Evolutionary conservation across 768 basidiomycete species (phyloP), one percentile per base, ranked within the genome.

Genomic region (Amanita rubescens): DNA sequence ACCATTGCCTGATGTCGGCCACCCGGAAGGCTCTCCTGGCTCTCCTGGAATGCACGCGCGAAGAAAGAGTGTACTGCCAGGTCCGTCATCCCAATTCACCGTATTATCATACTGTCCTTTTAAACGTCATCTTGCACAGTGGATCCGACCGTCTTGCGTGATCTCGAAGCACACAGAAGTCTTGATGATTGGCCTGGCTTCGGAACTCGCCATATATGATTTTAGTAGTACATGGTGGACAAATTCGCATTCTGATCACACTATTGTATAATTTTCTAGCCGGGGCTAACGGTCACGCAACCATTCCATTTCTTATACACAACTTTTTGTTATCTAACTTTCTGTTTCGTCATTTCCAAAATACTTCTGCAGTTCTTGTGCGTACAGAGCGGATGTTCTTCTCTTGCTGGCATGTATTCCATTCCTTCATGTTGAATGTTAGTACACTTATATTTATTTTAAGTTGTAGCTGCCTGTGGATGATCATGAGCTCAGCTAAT

Each of bases 11-110:
- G 85, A 85, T 60, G 72, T 84, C 50, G 79, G 77, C 54, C 67
- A 69, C 56, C 71, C 78, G 59, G 79, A 84, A 55, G 80, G 81
- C 61, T 79, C 80, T 43, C 74, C 81, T 27, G 68, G 75, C 58
- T 67, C 78, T 51, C 71, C 75, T 54, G 81, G 84, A 41, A 77
- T 93, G 51, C 95, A 99, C 70, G 82, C 94, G 32, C 84, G 95
- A 61, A 80, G 95, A 68, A 96, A 94, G 76, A 95, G 92, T 62
- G 94, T 95, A 44, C 76, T 97, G 57, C 94, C 93, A 72, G 87
- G 90, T 90, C 67, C 63, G 71, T 69, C 24, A 53, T 53, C 35
- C 54, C 54, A 48, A 33, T 54, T 49, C 25, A 39, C 45, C 59
- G 60, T 49, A 56, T 60, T 44, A 41, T 50, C 51, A 45, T 51